phyloP scores from a whole-genome alignment of 2,329 filamentous ascomycete species.

The Laburnicola sp. region DNA sequence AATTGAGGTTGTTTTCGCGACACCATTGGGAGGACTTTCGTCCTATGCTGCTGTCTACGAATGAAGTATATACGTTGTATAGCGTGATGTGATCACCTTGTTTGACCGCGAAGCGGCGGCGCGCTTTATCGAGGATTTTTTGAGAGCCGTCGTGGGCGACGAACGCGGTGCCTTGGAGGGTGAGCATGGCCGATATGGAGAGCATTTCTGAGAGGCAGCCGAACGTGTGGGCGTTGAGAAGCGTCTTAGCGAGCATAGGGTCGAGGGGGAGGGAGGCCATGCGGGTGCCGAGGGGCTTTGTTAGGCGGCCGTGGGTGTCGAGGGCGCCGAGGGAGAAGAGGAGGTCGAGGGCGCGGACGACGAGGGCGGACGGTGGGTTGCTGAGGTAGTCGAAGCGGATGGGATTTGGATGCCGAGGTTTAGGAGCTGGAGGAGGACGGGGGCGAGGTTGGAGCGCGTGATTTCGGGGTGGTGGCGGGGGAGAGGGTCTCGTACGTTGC shows the following conservation, averaged over 20 bases:
- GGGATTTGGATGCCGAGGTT: constrained; percentile 95
- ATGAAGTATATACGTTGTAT: constrained; percentile 90
- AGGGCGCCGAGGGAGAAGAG: constrained; percentile 84
- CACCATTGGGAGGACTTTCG: constrained; percentile 86
- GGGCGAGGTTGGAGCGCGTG: constrained; percentile 86
- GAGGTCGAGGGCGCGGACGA: constrained; percentile 84
- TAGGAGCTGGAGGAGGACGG: constrained; percentile 87
- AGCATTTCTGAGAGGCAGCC: constrained; percentile 82
- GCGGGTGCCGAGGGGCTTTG: constrained; percentile 78
- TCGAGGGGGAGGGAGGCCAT: constrained; percentile 95
- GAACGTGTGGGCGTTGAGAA: constrained; percentile 75
- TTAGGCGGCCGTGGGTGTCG: constrained; percentile 88
- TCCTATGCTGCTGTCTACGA: constrained; percentile 70
- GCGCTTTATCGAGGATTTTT: constrained; percentile 71
- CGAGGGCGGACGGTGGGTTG: constrained; percentile 78
- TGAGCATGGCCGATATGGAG: constrained; percentile 92
- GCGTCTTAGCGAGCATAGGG: constrained; percentile 91
- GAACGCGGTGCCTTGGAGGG: constrained; percentile 80
- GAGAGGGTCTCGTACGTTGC: constrained; percentile 66
- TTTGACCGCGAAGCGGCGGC: constrained; percentile 83
- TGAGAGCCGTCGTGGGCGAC: constrained; percentile 77
- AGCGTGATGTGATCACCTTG: constrained; percentile 94
- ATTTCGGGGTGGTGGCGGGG: constrained; percentile 81
- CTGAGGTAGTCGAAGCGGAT: constrained; percentile 88
- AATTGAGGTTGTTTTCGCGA: constrained; percentile 83